phyloP scores from a whole-genome alignment of 2,329 filamentous ascomycete species.

The Penicillium occitanis region DNA sequence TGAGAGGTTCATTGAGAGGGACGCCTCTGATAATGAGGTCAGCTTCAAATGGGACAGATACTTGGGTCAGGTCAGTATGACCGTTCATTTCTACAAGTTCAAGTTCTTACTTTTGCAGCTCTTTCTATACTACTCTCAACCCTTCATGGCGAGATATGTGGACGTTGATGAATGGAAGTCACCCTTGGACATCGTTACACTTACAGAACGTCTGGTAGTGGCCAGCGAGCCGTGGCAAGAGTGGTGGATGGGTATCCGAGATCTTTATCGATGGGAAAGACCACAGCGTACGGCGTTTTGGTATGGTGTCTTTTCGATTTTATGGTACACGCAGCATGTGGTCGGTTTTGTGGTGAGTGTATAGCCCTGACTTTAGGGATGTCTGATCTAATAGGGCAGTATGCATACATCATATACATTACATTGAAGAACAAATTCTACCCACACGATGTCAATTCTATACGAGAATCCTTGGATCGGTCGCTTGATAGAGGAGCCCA shows the following conservation, averaged over 20 bases:
- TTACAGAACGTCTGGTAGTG: conserved; percentile 41
- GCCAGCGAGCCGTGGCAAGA: conserved; percentile 44
- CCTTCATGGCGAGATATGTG: conserved; percentile 35
- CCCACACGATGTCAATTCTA: conserved; percentile 29
- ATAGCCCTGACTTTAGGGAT: too few relatives aligned
- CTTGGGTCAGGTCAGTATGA: conserved; percentile 32
- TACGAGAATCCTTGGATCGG: conserved; percentile 37
- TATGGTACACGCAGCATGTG: conserved; percentile 41
- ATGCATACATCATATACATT: conserved; percentile 37
- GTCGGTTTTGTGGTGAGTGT: conserved; percentile 34
- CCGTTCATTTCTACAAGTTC: background rate
- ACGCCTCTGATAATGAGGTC: conserved; percentile 25
- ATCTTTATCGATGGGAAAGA: conserved; percentile 43
- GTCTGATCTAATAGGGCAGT: conserved; percentile 23
- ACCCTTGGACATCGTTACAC: conserved; percentile 38
- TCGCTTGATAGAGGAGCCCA: conserved; percentile 31
- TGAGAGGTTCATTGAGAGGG: conserved; percentile 30
- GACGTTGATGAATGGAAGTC: conserved; percentile 36
- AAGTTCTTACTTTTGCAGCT: conserved; percentile 24
- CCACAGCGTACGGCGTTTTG: conserved; percentile 37
- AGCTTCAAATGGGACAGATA: conserved; percentile 36
- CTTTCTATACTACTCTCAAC: conserved; percentile 36
- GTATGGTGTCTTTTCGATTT: conserved; percentile 35
- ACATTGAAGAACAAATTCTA: conserved; percentile 34
- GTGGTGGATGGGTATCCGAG: conserved; percentile 38